Conservation (phyloP, 2,329 filamentous ascomycete genomes). For the Colletotrichum lentis region DNA sequence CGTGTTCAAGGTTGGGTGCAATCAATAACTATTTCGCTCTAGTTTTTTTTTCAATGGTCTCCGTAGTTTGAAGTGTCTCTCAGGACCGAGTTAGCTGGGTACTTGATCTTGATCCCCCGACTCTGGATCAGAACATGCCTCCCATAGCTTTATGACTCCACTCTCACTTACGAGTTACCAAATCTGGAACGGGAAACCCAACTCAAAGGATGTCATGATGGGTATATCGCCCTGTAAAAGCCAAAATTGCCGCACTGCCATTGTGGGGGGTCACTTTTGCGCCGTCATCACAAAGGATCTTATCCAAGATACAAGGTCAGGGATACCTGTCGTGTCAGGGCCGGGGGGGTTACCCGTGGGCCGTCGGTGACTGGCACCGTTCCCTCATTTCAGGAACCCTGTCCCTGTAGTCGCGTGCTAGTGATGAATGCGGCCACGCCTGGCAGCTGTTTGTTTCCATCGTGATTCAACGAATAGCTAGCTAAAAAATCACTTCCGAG, state of each 20-base stretch:
- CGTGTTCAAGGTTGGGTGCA: background rate
- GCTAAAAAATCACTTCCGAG: background rate
- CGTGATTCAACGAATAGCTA: background rate
- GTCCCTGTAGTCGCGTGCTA: background rate
- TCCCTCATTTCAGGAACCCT: background rate
- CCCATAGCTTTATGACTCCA: background rate
- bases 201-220: too few relatives aligned
- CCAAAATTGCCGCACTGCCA: too few relatives aligned
- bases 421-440: background rate
- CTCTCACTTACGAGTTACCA: background rate
- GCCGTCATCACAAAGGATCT: too few relatives aligned
- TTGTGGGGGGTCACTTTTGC: too few relatives aligned
- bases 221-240: too few relatives aligned
- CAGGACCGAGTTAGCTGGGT: background rate
- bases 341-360: background rate
- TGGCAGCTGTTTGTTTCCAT: background rate
- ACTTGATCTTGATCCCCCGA: background rate
- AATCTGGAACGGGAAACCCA: background rate
- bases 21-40: background rate
- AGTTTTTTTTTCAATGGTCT: too few relatives aligned
- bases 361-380: background rate
- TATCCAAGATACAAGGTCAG: too few relatives aligned
- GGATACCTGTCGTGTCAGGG: background rate
- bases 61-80: too few relatives aligned
- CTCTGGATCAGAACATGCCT: background rate